Evolutionary conservation across 192 early-diverging fungal species (phyloP), one percentile per base, ranked within the genome.

Genomic region (Phycomyces nitens): DNA sequence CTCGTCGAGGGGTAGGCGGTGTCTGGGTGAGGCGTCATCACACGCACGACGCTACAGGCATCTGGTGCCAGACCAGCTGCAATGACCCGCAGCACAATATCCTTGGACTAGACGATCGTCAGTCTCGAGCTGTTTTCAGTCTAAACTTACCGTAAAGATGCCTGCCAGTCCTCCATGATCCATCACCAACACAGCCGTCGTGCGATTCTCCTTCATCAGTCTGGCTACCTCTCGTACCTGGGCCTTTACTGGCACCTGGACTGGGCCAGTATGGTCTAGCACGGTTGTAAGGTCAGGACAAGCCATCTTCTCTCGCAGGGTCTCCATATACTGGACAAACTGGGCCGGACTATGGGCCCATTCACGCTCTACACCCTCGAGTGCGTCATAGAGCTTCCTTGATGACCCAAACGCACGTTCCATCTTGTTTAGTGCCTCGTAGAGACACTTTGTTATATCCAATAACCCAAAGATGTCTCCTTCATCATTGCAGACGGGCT

Each of bases 1-100:
- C 86, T 87, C 41, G 86, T 89, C 65, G 71, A 70, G 24, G 86
- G 82, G 39, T 69, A 66, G 4, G 85, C 86, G 3, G 88, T 88
- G 69, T 91, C 89, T 0, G 91, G 91, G 53, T 90, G 84, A 51
- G 89, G 91, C 0, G 91, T 92, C 96, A 98, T 98, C 20, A 98
- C 96, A 49, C 96, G 89, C 26, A 97, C 91, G 14, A 96, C 94
- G 16, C 91, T 90, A 65, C 92, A 94, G 15, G 82, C 89, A 59
- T 80, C 80, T 22, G 96, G 93, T 43, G 91, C 88, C 58, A 96
- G 73, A 21, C 88, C 84, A 21, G 87, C 88, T 6, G 91, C 91
- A 62, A 93, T 86, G 23, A 93, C 91, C 56, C 91, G 79, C 58
- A 93, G 81, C 38, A 93, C 91, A 76, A 93, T 84, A 66, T 93